Percentiles rank a stretch among this genome's conserved stretches.
phyloP scores from a whole-genome alignment of 2,329 filamentous ascomycete species.

The Claviceps lovelessii region DNA sequence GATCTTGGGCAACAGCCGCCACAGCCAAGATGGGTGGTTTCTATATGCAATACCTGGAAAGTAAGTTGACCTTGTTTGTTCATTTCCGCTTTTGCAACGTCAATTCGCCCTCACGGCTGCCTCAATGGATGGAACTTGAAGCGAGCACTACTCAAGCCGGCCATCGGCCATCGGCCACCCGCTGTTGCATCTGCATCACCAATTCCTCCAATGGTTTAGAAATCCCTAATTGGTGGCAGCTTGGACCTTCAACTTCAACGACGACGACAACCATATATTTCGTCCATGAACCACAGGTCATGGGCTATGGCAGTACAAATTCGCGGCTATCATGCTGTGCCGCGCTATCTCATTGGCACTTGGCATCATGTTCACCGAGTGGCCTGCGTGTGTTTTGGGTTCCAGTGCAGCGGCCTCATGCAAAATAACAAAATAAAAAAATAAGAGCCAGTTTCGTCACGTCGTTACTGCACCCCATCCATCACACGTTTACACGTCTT shows the following conservation, averaged over 20 bases:
- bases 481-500: background rate
- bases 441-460: background rate
- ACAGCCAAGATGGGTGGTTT: constrained; percentile 44
- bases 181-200: background rate
- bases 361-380: background rate
- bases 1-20: constrained; percentile 1
- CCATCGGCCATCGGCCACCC: too few relatives aligned
- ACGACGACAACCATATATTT: background rate
- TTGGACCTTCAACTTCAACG: background rate
- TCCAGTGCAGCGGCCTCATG: background rate
- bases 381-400: background rate
- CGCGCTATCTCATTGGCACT: background rate
- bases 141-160: too few relatives aligned
- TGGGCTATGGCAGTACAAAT: background rate
- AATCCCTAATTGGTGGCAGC: background rate
- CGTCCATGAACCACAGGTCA: background rate
- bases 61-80: constrained; percentile 36
- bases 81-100: background rate
- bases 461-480: background rate
- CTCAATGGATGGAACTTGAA: background rate
- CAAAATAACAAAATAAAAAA: too few relatives aligned
- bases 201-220: background rate
- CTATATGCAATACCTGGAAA: constrained; percentile 60
- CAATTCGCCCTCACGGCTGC: background rate
- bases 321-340: background rate